Evolutionary conservation across 2,329 filamentous ascomycete genomes (phyloP).

Genomic region (Trichoderma breve): DNA sequence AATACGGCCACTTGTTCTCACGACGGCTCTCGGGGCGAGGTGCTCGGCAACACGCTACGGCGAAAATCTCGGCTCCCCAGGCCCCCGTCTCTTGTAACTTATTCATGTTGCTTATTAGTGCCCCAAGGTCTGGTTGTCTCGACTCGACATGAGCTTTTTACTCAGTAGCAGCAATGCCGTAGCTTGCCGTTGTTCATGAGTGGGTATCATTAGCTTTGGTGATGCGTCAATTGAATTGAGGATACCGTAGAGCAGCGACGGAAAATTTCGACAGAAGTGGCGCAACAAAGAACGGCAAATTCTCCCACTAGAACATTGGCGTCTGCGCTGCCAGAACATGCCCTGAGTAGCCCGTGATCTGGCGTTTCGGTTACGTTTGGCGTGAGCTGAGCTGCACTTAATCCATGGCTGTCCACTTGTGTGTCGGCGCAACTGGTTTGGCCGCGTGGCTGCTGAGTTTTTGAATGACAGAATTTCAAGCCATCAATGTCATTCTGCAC

Average conservation of each 20-base stretch:
- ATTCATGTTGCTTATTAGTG: background rate
- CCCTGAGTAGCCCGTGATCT: background rate
- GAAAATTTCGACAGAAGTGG: background rate
- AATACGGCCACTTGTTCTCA: background rate
- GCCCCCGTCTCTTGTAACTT: background rate
- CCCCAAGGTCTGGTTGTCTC: background rate
- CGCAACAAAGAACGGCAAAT: background rate
- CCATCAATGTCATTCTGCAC: background rate
- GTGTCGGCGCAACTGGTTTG: background rate
- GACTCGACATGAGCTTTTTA: background rate
- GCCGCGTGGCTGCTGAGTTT: slow-evolving; percentile 12
- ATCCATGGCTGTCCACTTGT: background rate
- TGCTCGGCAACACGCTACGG: background rate
- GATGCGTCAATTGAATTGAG: background rate
- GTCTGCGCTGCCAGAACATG: background rate
- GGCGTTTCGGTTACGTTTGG: background rate
- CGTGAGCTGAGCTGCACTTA: background rate
- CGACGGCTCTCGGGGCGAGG: background rate
- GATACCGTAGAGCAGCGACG: background rate
- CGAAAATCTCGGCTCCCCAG: background rate
- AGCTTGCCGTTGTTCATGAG: background rate
- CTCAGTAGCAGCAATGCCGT: background rate
- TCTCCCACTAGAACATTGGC: slow-evolving; percentile 5
- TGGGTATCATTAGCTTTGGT: background rate
- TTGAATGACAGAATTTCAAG: background rate